phyloP scores from a whole-genome alignment of 345 rosid species.

The Brassica rapa region DNA sequence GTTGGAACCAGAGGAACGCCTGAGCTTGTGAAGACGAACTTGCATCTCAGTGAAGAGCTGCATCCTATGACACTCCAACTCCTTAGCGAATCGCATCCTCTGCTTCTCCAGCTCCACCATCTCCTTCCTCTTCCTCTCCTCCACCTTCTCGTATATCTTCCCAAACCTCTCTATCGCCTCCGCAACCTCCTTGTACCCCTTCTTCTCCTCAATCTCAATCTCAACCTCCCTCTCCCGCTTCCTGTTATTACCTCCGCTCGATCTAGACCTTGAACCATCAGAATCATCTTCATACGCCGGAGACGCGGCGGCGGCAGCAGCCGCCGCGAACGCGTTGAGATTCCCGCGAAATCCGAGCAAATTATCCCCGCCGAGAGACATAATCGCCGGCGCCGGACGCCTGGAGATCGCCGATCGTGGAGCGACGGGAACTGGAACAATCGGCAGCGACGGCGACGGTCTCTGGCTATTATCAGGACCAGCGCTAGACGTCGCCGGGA shows the following conservation, averaged over 20 bases:
- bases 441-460: conserved; percentile 53
- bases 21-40: conserved; percentile 82
- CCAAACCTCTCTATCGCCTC: conserved; percentile 81
- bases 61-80: conserved; percentile 96
- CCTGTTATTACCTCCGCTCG: conserved; percentile 20
- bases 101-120: conserved; percentile 99
- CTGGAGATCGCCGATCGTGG: conserved; percentile 45
- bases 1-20: conserved; percentile 60
- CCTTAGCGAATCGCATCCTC: conserved; percentile 92
- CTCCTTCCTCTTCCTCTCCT: conserved; percentile 81
- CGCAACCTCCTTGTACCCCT: conserved; percentile 65
- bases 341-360: conserved; percentile 58
- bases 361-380: conserved; percentile 44
- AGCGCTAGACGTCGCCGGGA: conserved; percentile 39
- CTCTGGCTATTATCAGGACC: conserved; percentile 36
- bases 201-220: conserved; percentile 23
- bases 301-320: conserved; percentile 54
- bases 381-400: conserved; percentile 54
- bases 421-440: conserved; percentile 38
- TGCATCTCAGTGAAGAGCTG: conserved; percentile 90
- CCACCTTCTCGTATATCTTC: conserved; percentile 80
- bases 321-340: conserved; percentile 85
- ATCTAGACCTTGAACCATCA: conserved; percentile 40
- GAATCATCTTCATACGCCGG: conserved; percentile 42
- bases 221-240: conserved; percentile 42